Conservation (phyloP, 2,329 filamentous ascomycete genomes). For the Neonectria magnoliae region DNA sequence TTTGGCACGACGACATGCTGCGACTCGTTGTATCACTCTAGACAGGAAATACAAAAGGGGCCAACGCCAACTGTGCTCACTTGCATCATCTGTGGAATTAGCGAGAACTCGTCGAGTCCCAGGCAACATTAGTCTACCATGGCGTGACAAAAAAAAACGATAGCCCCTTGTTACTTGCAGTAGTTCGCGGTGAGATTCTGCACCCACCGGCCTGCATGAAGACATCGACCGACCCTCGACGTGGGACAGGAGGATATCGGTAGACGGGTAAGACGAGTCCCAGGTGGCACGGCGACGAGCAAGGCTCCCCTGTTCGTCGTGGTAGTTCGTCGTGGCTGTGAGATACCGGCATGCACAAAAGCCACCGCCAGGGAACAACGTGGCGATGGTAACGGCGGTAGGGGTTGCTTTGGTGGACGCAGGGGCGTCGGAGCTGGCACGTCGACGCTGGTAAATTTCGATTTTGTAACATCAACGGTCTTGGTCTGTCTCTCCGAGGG, state of each 20-base stretch:
- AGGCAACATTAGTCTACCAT: background rate
- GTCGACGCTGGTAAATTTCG: background rate
- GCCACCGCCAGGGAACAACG: background rate
- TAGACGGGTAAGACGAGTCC: background rate
- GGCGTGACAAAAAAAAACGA: background rate
- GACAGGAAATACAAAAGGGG: background rate
- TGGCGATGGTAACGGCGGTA: slow-evolving; percentile 1
- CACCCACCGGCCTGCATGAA: background rate
- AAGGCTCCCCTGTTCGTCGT: background rate
- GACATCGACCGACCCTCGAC: background rate
- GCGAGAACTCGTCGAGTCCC: too few species aligned
- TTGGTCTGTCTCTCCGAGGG: background rate
- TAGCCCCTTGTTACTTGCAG: background rate
- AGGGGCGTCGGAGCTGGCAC: background rate
- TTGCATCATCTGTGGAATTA: background rate
- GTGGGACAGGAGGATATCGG: background rate
- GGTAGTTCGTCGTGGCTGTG: background rate
- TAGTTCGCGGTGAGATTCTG: background rate
- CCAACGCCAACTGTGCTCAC: background rate
- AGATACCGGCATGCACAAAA: background rate
- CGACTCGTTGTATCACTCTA: background rate
- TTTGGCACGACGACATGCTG: background rate
- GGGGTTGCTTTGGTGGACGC: background rate
- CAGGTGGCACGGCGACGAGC: background rate
- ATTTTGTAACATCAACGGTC: background rate